These are phyloP conservation scores for Kurtzmaniella natalensis DNA, from an alignment of 1,139 yeast species.

Conservation along the genomic window DNA sequence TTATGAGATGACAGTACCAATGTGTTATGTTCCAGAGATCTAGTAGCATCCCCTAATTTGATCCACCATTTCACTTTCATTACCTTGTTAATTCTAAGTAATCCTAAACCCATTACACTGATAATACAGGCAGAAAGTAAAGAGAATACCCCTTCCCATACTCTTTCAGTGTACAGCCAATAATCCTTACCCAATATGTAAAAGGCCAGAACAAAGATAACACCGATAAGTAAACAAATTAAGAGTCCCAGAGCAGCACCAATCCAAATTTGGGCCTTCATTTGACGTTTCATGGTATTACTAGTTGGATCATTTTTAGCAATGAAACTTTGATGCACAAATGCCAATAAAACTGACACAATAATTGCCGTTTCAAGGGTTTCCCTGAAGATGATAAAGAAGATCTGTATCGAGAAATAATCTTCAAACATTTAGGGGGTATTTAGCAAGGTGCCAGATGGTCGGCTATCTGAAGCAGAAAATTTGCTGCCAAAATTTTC, in stretches of 20 bases:
- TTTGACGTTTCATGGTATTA: not conserved
- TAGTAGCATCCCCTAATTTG: constrained; percentile 40
- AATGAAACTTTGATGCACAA: constrained; percentile 56
- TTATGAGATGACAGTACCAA: constrained; percentile 10
- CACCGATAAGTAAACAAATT: constrained; percentile 74
- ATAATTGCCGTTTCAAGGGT: constrained; percentile 84
- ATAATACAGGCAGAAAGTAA: constrained; percentile 76
- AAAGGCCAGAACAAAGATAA: constrained; percentile 69
- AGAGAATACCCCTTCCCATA: constrained; percentile 92
- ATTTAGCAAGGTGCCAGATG: not conserved
- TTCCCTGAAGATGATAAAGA: constrained; percentile 83
- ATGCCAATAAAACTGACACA: constrained; percentile 79
- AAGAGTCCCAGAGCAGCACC: constrained; percentile 73
- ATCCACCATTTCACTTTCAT: constrained; percentile 51
- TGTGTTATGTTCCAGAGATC: constrained; percentile 13
- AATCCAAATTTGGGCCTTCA: constrained; percentile 64
- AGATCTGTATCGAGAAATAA: constrained; percentile 69
- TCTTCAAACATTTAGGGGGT: constrained; percentile 41
- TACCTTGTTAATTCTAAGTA: constrained; percentile 72
- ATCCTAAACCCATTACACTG: constrained; percentile 84
- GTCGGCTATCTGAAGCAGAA: too few species aligned
- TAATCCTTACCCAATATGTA: constrained; percentile 74
- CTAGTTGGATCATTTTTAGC: not conserved
- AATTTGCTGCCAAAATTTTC: too few species aligned
- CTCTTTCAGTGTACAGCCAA: constrained; percentile 77